These are phyloP conservation scores for Calonectria naviculata DNA, from an alignment of 2,329 filamentous ascomycete genomes.

Conservation along the genomic window DNA sequence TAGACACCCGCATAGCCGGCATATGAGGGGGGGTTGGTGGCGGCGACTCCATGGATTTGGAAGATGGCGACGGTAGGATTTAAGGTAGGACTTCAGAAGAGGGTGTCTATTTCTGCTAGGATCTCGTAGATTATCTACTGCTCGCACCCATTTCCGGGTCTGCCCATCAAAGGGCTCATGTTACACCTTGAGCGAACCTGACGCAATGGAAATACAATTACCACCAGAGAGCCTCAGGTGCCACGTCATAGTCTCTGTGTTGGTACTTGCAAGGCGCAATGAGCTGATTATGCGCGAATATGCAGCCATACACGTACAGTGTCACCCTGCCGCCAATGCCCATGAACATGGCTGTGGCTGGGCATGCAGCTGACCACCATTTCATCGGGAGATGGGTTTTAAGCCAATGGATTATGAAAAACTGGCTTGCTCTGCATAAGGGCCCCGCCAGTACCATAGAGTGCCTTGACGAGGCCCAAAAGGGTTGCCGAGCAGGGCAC, in stretches of 20 bases:
- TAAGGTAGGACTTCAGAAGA: not conserved
- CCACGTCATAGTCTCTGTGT: constrained; percentile 1
- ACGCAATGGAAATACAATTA: not conserved
- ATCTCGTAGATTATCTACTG: not conserved
- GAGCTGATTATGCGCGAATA: not conserved
- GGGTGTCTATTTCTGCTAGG: not conserved
- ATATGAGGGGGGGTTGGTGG: not conserved
- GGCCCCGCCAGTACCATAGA: too few species aligned
- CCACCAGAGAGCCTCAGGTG: not conserved
- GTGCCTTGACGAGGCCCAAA: too few species aligned
- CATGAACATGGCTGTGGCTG: not conserved
- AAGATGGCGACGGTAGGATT: not conserved
- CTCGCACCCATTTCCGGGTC: not conserved
- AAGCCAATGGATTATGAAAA: not conserved
- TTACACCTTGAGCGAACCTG: not conserved
- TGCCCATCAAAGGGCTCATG: not conserved
- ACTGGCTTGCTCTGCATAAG: not conserved
- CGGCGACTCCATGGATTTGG: not conserved
- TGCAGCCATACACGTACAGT: not conserved
- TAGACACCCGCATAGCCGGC: not conserved
- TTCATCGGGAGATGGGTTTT: not conserved
- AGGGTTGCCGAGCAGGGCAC: too few species aligned
- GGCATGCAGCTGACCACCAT: not conserved
- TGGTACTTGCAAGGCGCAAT: not conserved
- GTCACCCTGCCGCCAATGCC: not conserved